These are phyloP conservation scores for Cladorrhinum sp. DNA, from an alignment of 2,329 filamentous ascomycete species.

Conservation along the genomic window DNA sequence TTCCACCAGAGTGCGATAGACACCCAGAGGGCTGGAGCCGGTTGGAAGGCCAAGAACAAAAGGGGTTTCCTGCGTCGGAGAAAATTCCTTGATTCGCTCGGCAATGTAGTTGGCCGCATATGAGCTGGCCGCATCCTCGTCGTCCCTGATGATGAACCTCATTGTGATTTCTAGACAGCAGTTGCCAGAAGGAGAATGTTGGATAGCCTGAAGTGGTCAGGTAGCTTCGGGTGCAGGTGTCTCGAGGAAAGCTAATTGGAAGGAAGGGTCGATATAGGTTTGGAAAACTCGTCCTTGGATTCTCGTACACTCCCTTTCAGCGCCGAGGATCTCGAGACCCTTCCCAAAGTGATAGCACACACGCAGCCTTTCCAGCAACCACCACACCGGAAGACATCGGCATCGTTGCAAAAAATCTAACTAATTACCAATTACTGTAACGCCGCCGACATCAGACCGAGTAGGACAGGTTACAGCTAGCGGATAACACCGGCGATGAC, in stretches of 20 bases:
- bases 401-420: not conserved
- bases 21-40: conserved; percentile 65
- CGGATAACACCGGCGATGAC: conserved; percentile 9
- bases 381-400: not conserved
- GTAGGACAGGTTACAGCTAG: not conserved
- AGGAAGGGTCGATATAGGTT: too few relatives aligned
- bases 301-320: too few relatives aligned
- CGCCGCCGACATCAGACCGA: not conserved
- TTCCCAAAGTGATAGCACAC: not conserved
- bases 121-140: conserved; percentile 58
- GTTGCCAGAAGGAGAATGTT: not conserved
- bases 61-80: conserved; percentile 59
- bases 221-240: too few relatives aligned
- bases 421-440: not conserved
- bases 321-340: too few relatives aligned
- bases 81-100: conserved; percentile 67
- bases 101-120: conserved; percentile 74
- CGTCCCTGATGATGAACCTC: conserved; percentile 71
- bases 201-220: too few relatives aligned
- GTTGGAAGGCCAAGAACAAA: conserved; percentile 74
- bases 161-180: conserved; percentile 39
- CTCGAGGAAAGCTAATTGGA: too few relatives aligned
- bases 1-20: conserved; percentile 66
- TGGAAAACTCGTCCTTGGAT: too few relatives aligned
- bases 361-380: not conserved